phyloP scores from a whole-genome alignment of 2,329 filamentous ascomycete genomes.

The Alternaria triticina region DNA sequence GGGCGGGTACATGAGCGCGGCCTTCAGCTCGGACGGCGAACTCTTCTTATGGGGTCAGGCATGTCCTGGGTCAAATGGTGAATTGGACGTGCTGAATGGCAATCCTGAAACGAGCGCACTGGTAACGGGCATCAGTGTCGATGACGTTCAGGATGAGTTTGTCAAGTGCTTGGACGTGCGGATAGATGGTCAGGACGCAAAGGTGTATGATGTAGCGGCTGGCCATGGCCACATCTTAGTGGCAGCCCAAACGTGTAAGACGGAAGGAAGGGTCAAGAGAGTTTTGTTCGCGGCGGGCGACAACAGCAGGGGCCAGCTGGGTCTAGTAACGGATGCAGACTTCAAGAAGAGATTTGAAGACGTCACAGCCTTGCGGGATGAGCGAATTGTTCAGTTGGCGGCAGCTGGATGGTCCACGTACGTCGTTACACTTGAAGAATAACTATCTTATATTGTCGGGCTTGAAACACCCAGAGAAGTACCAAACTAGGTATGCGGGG shows the following conservation, averaged over 20 bases:
- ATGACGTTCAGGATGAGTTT: conserved; percentile 34
- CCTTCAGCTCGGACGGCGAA: conserved; percentile 37
- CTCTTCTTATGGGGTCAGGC: conserved; percentile 44
- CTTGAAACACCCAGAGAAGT: not conserved
- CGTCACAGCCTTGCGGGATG: conserved; percentile 25
- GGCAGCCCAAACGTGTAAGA: conserved; percentile 22
- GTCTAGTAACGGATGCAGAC: conserved; percentile 6
- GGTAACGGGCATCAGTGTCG: not conserved
- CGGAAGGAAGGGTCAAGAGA: not conserved
- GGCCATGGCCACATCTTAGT: conserved; percentile 40
- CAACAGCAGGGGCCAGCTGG: conserved; percentile 34
- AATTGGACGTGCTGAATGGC: conserved; percentile 24
- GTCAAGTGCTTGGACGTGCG: conserved; percentile 30
- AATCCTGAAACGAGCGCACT: not conserved
- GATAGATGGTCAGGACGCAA: conserved; percentile 26
- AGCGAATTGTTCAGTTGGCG: conserved; percentile 22
- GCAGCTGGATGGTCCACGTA: conserved; percentile 38
- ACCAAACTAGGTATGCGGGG: not conserved
- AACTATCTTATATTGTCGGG: not conserved
- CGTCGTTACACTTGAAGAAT: conserved; percentile 15
- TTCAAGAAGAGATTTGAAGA: conserved; percentile 31
- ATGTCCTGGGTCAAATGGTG: conserved; percentile 24
- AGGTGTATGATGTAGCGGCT: conserved; percentile 32
- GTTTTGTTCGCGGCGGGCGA: conserved; percentile 37
- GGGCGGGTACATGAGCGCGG: conserved; percentile 43